Conservation (phyloP, 805 yeast species). For the Candida ortonii region DNA sequence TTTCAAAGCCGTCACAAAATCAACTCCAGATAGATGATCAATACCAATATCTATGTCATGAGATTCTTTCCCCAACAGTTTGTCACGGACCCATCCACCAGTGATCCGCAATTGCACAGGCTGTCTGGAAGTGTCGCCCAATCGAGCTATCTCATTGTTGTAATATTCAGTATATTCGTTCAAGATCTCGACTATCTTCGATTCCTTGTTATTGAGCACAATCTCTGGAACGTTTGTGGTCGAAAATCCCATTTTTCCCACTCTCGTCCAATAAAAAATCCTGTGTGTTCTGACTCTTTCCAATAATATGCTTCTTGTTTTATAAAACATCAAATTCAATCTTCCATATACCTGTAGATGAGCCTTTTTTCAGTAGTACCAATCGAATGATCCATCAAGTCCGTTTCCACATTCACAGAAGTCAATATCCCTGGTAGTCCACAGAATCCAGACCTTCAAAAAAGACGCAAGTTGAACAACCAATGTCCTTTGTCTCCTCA, state of each 20-base stretch:
- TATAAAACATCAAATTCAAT: too few species aligned
- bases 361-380: too few species aligned
- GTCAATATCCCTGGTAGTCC: too few species aligned
- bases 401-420: too few species aligned
- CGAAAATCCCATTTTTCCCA: slow-evolving; percentile 3
- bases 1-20: slow-evolving; percentile 68
- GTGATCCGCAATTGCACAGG: slow-evolving; percentile 64
- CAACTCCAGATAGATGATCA: slow-evolving; percentile 79
- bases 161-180: slow-evolving; percentile 27
- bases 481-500: not conserved
- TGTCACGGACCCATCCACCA: slow-evolving; percentile 99
- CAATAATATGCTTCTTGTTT: too few species aligned
- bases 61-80: slow-evolving; percentile 72
- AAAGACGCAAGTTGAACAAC: too few species aligned
- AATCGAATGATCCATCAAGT: too few species aligned
- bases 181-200: slow-evolving; percentile 24
- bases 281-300: too few species aligned
- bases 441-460: too few species aligned
- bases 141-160: slow-evolving; percentile 13
- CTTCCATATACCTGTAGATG: too few species aligned
- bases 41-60: slow-evolving; percentile 93
- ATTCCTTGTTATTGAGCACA: slow-evolving; percentile 23
- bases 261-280: too few species aligned
- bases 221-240: slow-evolving; percentile 16
- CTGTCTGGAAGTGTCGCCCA: slow-evolving; percentile 4